A percentile compares a stretch with the other conserved stretches of the same genome.
phyloP scores from a whole-genome alignment of 176 grass and related monocot genomes.

The Rhipidocladum racemiflorum region DNA sequence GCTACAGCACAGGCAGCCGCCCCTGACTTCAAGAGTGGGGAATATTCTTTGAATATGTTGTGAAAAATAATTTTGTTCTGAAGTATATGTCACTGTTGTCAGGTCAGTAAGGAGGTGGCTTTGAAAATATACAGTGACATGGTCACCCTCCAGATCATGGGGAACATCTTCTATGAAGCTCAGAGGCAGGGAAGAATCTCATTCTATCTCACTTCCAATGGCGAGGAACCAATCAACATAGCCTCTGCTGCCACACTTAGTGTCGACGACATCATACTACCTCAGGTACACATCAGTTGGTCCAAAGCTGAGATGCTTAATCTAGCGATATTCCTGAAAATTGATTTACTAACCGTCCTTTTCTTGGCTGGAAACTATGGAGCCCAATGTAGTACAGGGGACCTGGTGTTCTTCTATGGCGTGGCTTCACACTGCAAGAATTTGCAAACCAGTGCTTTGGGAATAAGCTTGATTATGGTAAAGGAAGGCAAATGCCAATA shows the following conservation, averaged over 20 bases:
- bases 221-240: conserved; percentile 92
- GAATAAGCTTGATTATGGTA: conserved; percentile 78
- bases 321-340: too few relatives aligned
- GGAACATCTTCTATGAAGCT: conserved; percentile 91
- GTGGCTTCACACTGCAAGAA: conserved; percentile 93
- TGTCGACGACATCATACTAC: conserved; percentile 71
- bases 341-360: too few relatives aligned
- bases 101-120: conserved; percentile 84
- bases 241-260: conserved; percentile 84
- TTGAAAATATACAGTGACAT: conserved; percentile 81
- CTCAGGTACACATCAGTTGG: conserved; percentile 63
- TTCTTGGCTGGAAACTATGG: too few relatives aligned
- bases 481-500: conserved; percentile 96
- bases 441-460: conserved; percentile 95
- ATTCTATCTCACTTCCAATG: conserved; percentile 88
- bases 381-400: too few relatives aligned
- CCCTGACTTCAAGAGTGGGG: too few relatives aligned
- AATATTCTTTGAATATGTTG: background rate
- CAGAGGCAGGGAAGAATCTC: conserved; percentile 98
- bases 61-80: background rate
- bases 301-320: too few relatives aligned
- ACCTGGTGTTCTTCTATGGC: too few relatives aligned
- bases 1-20: too few relatives aligned
- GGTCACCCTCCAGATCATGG: conserved; percentile 92
- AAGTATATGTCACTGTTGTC: conserved; percentile 28